Percentiles rank a stretch among this genome's conserved stretches.
These are phyloP conservation scores for Silybum marianum DNA, from an alignment of 129 eudicot species.

Conservation along the genomic window DNA sequence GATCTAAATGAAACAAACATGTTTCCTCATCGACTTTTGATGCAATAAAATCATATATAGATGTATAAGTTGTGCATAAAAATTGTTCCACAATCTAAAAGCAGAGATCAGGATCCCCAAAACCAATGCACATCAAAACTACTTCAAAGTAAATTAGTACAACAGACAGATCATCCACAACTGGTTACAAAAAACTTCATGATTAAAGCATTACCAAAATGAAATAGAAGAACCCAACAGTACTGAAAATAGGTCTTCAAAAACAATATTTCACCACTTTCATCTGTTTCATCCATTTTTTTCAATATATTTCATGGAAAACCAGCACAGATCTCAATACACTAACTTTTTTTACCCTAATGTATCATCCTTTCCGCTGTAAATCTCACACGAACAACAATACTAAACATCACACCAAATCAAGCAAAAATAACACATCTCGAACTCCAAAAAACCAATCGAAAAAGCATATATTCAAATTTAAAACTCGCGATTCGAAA, in stretches of 20 bases:
- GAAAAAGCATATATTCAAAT: background rate
- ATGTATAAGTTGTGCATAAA: background rate
- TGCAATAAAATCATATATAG: background rate
- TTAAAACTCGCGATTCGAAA: background rate
- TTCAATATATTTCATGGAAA: background rate
- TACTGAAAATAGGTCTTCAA: background rate
- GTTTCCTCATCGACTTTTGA: background rate
- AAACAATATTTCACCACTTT: background rate
- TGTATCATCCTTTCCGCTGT: background rate
- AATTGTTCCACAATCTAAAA: background rate
- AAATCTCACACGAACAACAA: background rate
- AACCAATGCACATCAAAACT: background rate
- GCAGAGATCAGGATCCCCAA: constrained; percentile 8
- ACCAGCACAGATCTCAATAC: background rate
- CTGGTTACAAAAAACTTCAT: background rate
- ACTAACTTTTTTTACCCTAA: background rate
- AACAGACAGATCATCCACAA: background rate
- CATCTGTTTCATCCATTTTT: background rate
- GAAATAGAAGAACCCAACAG: background rate
- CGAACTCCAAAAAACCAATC: constrained; percentile 15
- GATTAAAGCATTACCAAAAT: background rate
- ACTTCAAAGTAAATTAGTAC: background rate
- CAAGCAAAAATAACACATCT: constrained; percentile 11
- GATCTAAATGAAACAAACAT: background rate
- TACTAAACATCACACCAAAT: background rate